Conservation (phyloP, 306 rosid genomes). For the Castanopsis chinensis region DNA sequence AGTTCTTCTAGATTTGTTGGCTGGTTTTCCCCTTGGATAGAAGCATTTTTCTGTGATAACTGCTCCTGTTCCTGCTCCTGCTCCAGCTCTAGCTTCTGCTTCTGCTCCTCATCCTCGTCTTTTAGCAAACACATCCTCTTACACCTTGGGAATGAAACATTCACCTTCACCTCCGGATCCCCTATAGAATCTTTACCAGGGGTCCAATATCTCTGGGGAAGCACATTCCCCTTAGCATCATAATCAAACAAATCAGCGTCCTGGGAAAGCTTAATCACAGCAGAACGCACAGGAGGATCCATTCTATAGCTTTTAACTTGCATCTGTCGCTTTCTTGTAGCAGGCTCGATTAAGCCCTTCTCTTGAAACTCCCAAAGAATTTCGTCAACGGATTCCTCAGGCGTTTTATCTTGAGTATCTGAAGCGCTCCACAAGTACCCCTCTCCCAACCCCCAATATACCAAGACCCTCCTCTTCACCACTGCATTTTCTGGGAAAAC, state of each 20-base stretch:
- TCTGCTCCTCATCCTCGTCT: no score
- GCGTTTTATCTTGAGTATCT: neutral
- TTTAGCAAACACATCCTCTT: neutral
- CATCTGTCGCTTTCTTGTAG: neutral
- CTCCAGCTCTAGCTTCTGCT: no score
- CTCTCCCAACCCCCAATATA: constrained; percentile 39
- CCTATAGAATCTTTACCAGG: no score
- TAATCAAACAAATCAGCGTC: neutral
- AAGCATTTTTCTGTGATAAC: no score
- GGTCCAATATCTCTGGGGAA: no score
- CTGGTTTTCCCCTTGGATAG: no score
- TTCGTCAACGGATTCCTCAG: neutral
- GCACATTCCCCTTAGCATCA: no score
- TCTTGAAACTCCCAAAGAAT: constrained; percentile 9
- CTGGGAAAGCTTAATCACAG: constrained; percentile 14
- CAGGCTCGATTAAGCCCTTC: constrained; percentile 28
- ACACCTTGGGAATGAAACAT: no score
- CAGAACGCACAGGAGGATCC: constrained; percentile 31
- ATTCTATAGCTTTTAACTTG: constrained; percentile 3
- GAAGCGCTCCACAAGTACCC: neutral
- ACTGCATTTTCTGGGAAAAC: constrained; percentile 13
- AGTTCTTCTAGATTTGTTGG: no score
- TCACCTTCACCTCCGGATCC: neutral
- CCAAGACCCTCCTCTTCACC: constrained; percentile 21
- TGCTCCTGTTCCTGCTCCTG: no score